Evolutionary conservation across 2,329 filamentous ascomycete genomes (phyloP).

Genomic region (Setomelanomma holmii): DNA sequence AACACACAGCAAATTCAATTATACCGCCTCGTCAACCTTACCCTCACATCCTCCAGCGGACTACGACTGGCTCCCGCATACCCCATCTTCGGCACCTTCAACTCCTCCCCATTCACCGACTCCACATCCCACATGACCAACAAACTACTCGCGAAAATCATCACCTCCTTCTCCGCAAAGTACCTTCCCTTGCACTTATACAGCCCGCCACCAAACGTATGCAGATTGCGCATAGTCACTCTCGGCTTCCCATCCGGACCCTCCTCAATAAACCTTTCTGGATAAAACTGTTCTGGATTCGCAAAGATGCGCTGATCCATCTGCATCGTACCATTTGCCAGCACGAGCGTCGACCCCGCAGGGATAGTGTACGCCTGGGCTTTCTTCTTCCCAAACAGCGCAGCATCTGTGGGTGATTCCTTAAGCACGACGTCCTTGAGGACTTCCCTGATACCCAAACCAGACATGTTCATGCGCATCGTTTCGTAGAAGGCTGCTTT

Average conservation of each 20-base stretch:
- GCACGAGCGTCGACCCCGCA: conserved; percentile 16
- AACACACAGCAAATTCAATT: conserved; percentile 4
- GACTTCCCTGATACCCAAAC: conserved; percentile 16
- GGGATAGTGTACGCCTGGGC: conserved; percentile 19
- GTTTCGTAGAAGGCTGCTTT: conserved; percentile 19
- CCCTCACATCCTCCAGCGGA: conserved; percentile 14
- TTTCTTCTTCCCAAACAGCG: conserved; percentile 18
- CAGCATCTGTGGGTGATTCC: conserved; percentile 13
- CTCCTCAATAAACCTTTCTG: conserved; percentile 16
- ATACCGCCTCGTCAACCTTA: conserved; percentile 14
- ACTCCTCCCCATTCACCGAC: conserved; percentile 8
- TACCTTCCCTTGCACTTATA: conserved; percentile 24
- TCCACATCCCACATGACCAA: conserved; percentile 19
- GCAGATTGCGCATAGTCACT: conserved; percentile 18
- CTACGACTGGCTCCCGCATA: conserved; percentile 11
- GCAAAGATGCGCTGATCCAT: conserved; percentile 21
- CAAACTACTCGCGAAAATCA: conserved; percentile 13
- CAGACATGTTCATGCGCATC: conserved; percentile 23
- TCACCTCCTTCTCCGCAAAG: conserved; percentile 21
- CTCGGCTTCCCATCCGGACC: conserved; percentile 2
- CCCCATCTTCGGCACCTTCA: conserved; percentile 17
- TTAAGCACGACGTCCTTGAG: conserved; percentile 14
- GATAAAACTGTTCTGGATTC: conserved; percentile 15
- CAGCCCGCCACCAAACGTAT: conserved; percentile 18
- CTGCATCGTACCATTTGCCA: conserved; percentile 20